phyloP scores from a whole-genome alignment of 176 grass and related monocot genomes.

The Oryza meyeriana region DNA sequence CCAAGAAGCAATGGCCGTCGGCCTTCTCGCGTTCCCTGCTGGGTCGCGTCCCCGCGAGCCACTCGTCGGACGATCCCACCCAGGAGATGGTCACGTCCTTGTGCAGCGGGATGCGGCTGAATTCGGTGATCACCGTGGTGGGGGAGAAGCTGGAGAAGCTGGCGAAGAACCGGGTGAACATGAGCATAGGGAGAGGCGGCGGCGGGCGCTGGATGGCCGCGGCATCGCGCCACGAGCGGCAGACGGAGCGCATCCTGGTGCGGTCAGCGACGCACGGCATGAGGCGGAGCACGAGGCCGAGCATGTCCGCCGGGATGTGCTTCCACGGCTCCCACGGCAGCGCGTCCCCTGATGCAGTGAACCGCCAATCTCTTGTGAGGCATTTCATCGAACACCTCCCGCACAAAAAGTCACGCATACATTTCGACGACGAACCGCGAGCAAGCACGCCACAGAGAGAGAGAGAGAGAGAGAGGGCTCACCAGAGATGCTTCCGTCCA shows the following conservation, averaged over 20 bases:
- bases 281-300: background rate
- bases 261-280: background rate
- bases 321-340: background rate
- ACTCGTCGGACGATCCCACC: background rate
- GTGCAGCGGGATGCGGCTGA: background rate
- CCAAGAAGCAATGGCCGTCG: background rate
- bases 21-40: background rate
- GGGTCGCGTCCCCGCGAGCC: slow-evolving; percentile 2
- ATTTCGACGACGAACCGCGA: background rate
- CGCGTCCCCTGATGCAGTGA: background rate
- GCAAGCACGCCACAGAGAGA: background rate
- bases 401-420: background rate
- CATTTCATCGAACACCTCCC: background rate
- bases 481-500: background rate
- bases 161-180: background rate
- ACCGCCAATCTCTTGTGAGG: background rate
- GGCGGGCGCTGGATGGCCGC: background rate
- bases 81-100: background rate
- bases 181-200: background rate
- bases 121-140: background rate
- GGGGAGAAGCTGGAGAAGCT: background rate
- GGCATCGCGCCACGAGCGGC: background rate
- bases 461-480: background rate
- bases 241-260: background rate
- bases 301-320: background rate